These are phyloP conservation scores for Auricularia auricula-judae DNA, from an alignment of 768 basidiomycete species.

Conservation along the genomic window DNA sequence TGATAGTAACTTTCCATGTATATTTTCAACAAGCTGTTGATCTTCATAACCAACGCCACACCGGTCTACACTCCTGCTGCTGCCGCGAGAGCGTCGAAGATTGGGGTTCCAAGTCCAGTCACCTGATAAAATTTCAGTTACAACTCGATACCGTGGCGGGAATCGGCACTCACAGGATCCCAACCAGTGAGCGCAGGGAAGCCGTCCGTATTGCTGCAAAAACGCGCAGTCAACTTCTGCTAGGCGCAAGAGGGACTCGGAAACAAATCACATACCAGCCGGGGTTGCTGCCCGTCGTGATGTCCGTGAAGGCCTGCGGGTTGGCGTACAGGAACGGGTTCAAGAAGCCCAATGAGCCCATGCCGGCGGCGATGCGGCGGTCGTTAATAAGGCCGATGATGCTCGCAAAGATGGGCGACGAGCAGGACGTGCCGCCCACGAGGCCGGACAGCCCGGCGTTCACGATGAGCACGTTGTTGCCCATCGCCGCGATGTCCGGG, in stretches of 20 bases:
- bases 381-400: slow-evolving; percentile 25
- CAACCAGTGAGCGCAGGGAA: slow-evolving; percentile 6
- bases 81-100: too few relatives aligned
- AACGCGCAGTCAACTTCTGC: neutral
- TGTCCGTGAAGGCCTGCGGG: slow-evolving; percentile 20
- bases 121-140: too few relatives aligned
- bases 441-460: slow-evolving; percentile 8
- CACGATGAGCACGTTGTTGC: slow-evolving; percentile 20
- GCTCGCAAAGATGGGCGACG: slow-evolving; percentile 22
- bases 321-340: slow-evolving; percentile 25
- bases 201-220: neutral
- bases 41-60: too few relatives aligned
- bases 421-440: slow-evolving; percentile 23
- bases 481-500: neutral
- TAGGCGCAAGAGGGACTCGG: neutral
- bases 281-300: slow-evolving; percentile 18
- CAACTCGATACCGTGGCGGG: neutral
- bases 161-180: slow-evolving; percentile 7
- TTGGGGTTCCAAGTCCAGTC: too few relatives aligned
- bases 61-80: too few relatives aligned
- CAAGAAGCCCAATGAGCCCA: slow-evolving; percentile 22
- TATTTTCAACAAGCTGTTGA: too few relatives aligned
- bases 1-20: too few relatives aligned
- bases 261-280: slow-evolving; percentile 11
- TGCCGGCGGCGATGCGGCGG: slow-evolving; percentile 19